Conservation (phyloP, 306 rosid species). For the Alnus glutinosa region DNA sequence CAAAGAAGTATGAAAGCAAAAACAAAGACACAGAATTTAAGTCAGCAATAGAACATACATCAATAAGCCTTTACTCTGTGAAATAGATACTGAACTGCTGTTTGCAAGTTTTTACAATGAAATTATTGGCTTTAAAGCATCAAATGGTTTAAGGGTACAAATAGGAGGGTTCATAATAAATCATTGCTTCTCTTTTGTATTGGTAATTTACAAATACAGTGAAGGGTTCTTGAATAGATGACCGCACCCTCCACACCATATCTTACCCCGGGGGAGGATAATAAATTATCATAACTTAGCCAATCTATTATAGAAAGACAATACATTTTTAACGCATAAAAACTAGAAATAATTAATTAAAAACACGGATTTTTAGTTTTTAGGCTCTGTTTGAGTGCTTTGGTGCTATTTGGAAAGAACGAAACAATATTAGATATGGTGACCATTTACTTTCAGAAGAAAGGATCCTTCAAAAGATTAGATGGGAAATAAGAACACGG, state of each 20-base stretch:
- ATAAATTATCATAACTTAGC: neutral
- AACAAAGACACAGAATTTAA: constrained; percentile 15
- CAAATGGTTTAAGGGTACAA: neutral
- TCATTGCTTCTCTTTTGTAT: neutral
- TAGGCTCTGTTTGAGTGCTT: no score
- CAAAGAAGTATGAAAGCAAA: constrained; percentile 11
- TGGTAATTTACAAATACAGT: neutral
- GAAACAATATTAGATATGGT: no score
- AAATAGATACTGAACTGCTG: neutral
- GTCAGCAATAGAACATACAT: constrained; percentile 12
- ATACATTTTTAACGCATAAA: neutral
- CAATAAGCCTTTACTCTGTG: neutral
- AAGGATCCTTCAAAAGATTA: no score
- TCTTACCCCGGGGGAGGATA: neutral
- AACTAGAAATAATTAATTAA: no score
- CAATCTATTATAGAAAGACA: neutral
- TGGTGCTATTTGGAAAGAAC: no score
- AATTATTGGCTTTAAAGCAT: neutral
- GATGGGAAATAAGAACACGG: no score
- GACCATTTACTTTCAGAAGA: no score
- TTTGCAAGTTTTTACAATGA: neutral
- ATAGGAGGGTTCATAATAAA: neutral
- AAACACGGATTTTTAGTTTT: neutral
- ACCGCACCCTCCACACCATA: neutral
- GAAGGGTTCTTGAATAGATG: neutral